Evolutionary conservation across 345 rosid species (phyloP).

Genomic region (Salix brachista): DNA sequence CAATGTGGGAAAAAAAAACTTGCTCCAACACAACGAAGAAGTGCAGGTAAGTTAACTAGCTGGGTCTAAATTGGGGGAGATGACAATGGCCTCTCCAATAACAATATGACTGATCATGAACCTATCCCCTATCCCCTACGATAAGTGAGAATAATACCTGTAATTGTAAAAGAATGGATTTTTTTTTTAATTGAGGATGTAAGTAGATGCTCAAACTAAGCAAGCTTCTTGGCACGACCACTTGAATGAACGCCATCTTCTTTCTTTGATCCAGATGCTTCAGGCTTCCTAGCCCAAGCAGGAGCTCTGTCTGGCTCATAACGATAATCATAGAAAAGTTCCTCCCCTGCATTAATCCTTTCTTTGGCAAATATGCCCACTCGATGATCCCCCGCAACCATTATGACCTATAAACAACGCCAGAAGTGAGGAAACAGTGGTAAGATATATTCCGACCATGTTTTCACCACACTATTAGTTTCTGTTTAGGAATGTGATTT

Average conservation of each 20-base stretch:
- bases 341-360: conserved; percentile 83
- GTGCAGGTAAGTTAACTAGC: too few relatives aligned
- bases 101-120: conserved; percentile 21
- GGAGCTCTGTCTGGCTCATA: conserved; percentile 97
- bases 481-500: too few relatives aligned
- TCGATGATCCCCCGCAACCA: conserved; percentile 95
- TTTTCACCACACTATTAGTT: too few relatives aligned
- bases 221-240: conserved; percentile 96
- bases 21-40: too few relatives aligned
- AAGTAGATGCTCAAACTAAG: conserved; percentile 38
- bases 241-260: conserved; percentile 72
- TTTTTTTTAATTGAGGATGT: background rate
- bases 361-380: conserved; percentile 98
- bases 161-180: conserved; percentile 29
- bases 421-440: background rate
- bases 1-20: too few relatives aligned
- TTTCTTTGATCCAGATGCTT: conserved; percentile 75
- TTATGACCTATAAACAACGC: conserved; percentile 65
- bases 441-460: background rate
- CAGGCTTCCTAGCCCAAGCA: conserved; percentile 98
- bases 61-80: conserved; percentile 24
- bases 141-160: conserved; percentile 29
- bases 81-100: conserved; percentile 33
- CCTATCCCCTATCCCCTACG: conserved; percentile 20
- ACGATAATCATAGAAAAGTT: conserved; percentile 88